Base-by-base conservation (phyloP, 2,329 filamentous ascomycete genomes). In the Chalaropsis thielavioides region DNA sequence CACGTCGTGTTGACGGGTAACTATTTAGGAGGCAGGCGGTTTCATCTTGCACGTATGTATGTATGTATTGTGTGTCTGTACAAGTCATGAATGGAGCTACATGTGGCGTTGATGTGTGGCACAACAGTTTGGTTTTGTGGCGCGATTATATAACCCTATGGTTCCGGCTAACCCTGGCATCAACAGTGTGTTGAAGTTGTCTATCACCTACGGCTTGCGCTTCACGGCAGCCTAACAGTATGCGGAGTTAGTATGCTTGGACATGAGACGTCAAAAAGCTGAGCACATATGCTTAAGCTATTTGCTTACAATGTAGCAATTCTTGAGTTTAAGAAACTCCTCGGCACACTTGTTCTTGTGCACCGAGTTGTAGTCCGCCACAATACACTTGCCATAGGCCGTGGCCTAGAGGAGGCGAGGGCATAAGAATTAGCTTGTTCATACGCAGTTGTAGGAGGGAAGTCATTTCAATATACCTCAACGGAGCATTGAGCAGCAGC, bases 321-420 rank as follows among this genome's bases (percentile, higher is more conserved):
- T 81, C 74, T 95, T 96, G 61, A 97, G 74, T 69, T 78, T 84
- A 75, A 94, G 78, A 70, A 99, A 97, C 72, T 96, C 91, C 66
- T 84, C 84, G 3, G 81, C 80, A 72, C 94, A 99, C 79, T 94
- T 94, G 72, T 96, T 90, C 73, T 95, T 95, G 70, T 91, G 83
- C 2, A 96, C 84, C 3, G 90, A 84, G 72, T 92, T 92, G 76
- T 95, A 97, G 72, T 97, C 92, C 46, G 84, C 83, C 62, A 92
- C 82, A 69, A 99, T 86, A 73, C 94, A 99, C 79, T 91, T 92
- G 69, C 92, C 94, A 72, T 97, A 99, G 13, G 83, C 79, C 2
- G 90, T 81, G 63, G 90, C 88, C 92, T 97, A 19, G 17, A 63
- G 61, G 31, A 61, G 35, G 35, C 35, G 35, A 8, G 35, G 10